Evolutionary conservation across 176 grass and related monocot species (phyloP).

Genomic region (Triticum dicoccoides): DNA sequence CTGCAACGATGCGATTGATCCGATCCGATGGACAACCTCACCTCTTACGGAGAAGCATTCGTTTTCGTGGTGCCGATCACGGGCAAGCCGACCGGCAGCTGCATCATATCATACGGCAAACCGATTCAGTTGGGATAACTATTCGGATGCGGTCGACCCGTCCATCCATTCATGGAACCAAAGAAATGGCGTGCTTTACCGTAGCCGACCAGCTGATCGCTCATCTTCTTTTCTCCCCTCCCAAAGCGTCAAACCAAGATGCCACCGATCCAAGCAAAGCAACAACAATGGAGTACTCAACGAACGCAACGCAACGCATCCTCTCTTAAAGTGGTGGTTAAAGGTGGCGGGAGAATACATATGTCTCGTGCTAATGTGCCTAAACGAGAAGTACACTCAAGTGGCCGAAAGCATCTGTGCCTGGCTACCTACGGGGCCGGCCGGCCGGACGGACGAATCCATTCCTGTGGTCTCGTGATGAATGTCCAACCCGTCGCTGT

Average conservation of each 20-base stretch:
- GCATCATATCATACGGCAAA: not conserved
- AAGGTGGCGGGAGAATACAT: not conserved
- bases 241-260: not conserved
- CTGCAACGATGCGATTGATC: not conserved
- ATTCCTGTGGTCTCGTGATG: no score
- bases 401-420: not conserved
- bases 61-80: not conserved
- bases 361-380: not conserved
- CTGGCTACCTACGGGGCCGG: not conserved
- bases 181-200: no score
- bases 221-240: no score
- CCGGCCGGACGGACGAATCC: no score
- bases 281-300: not conserved
- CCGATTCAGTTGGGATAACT: no score
- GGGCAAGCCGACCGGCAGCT: not conserved
- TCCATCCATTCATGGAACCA: no score
- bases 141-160: no score
- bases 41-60: not conserved
- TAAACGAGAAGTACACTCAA: not conserved
- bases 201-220: no score
- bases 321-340: not conserved
- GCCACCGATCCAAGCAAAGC: conserved; percentile 2
- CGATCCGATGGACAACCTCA: not conserved
- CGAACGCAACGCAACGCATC: not conserved
- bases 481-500: no score